A percentile compares a stretch with the other conserved stretches of the same genome.
These are phyloP conservation scores for Gloeopeniophorella convolvens DNA, from an alignment of 768 basidiomycete species.

Conservation along the genomic window DNA sequence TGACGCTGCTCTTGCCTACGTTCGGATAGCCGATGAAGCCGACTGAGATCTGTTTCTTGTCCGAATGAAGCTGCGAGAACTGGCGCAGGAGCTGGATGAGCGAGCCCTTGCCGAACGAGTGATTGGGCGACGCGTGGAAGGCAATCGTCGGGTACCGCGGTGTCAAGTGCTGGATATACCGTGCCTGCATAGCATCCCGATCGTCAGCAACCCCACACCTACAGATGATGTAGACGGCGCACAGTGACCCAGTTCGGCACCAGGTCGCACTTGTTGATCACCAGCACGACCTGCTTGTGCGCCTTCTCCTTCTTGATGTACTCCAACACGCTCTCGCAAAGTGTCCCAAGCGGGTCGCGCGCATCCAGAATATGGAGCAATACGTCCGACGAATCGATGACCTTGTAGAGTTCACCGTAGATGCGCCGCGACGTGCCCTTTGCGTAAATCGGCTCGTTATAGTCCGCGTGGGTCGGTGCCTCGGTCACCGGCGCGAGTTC, in stretches of 20 bases:
- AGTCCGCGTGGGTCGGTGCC: conserved; percentile 58
- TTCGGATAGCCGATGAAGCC: conserved; percentile 98
- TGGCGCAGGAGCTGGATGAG: conserved; percentile 95
- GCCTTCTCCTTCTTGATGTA: conserved; percentile 94
- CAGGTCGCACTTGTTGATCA: conserved; percentile 97
- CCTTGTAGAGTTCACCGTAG: conserved; percentile 98
- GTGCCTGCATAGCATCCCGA: conserved; percentile 48
- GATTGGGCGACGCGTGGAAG: conserved; percentile 97
- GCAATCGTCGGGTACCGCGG: conserved; percentile 94
- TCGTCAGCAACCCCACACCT: neutral
- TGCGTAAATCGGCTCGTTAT: conserved; percentile 85
- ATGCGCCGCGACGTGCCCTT: conserved; percentile 96
- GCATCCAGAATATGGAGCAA: conserved; percentile 94
- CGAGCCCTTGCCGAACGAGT: conserved; percentile 98
- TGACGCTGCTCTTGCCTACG: conserved; percentile 94
- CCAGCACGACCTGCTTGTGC: conserved; percentile 93
- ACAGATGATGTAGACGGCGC: conserved; percentile 30
- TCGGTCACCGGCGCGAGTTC: conserved; percentile 43
- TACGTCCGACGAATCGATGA: conserved; percentile 97
- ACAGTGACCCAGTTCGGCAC: conserved; percentile 99
- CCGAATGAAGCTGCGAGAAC: conserved; percentile 93
- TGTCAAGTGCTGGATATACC: conserved; percentile 93
- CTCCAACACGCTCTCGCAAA: conserved; percentile 90
- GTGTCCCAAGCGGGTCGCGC: conserved; percentile 89
- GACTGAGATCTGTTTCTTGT: conserved; percentile 99